phyloP scores from a whole-genome alignment of 2,329 filamentous ascomycete genomes.

The Fusarium sambucinum region DNA sequence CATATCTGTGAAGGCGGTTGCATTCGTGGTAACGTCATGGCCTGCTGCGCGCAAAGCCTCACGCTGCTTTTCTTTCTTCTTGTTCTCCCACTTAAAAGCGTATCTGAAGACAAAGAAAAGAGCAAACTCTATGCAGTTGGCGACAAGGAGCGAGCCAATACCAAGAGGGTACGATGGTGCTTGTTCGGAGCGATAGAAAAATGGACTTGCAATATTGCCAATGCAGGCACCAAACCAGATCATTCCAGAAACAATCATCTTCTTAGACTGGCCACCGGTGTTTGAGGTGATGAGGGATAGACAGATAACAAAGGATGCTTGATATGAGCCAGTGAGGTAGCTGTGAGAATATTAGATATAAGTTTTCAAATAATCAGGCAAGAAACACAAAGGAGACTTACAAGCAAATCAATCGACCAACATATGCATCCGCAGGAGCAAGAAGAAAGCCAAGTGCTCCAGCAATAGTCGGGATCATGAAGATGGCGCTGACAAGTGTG shows the following conservation, averaged over 20 bases:
- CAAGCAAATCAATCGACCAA: conserved; percentile 68
- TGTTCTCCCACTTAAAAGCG: conserved; percentile 57
- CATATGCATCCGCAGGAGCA: conserved; percentile 61
- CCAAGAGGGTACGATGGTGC: conserved; percentile 57
- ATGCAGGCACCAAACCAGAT: conserved; percentile 71
- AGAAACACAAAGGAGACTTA: conserved; percentile 37
- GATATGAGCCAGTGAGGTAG: conserved; percentile 55
- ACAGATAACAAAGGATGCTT: conserved; percentile 56
- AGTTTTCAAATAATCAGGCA: background rate
- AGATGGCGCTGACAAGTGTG: conserved; percentile 66
- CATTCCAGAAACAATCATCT: conserved; percentile 72
- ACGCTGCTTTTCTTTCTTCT: conserved; percentile 52
- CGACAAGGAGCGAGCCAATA: conserved; percentile 58
- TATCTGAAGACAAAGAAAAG: conserved; percentile 56
- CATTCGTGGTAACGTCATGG: conserved; percentile 48
- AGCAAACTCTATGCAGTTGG: conserved; percentile 55
- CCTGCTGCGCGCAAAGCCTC: conserved; percentile 48
- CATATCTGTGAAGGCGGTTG: conserved; percentile 57
- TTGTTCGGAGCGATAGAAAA: conserved; percentile 71
- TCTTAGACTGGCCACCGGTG: conserved; percentile 69
- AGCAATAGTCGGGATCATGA: conserved; percentile 69
- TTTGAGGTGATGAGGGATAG: conserved; percentile 63
- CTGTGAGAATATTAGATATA: conserved; percentile 20
- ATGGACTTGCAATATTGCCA: conserved; percentile 72
- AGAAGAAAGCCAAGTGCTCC: conserved; percentile 70